Conservation (phyloP, 129 eudicot species). For the Chrysanthemum lavandulifolium region DNA sequence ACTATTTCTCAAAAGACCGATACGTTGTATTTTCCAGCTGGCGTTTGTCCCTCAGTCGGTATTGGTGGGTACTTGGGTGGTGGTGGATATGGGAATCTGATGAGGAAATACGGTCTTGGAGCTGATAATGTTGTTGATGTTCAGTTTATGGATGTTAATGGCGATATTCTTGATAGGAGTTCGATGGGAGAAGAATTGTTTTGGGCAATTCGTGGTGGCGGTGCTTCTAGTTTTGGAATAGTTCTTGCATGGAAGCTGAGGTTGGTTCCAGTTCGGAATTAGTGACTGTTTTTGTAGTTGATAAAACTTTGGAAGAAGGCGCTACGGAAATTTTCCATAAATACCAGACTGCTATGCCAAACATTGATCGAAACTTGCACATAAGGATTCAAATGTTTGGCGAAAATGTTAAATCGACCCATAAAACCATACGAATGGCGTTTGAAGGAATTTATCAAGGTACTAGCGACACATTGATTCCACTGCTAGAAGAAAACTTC, state of each 20-base stretch:
- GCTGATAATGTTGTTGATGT: background rate
- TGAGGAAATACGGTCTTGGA: background rate
- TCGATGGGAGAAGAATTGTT: constrained; percentile 3
- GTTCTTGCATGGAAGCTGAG: constrained; percentile 19
- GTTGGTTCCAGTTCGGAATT: background rate
- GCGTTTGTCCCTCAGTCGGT: background rate
- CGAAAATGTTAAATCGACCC: background rate
- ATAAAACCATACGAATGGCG: constrained; percentile 6
- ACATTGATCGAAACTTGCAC: constrained; percentile 20
- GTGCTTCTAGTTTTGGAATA: constrained; percentile 15
- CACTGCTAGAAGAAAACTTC: constrained; percentile 20
- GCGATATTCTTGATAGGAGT: background rate
- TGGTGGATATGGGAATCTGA: background rate
- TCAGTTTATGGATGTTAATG: background rate
- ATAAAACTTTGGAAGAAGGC: constrained; percentile 5
- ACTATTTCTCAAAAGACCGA: background rate
- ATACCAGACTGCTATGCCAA: constrained; percentile 30
- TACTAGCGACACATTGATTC: constrained; percentile 14
- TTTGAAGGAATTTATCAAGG: constrained; percentile 37
- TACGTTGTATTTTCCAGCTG: background rate
- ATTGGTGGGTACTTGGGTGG: background rate
- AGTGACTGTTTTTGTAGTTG: background rate
- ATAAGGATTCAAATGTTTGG: constrained; percentile 16
- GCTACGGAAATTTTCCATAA: constrained; percentile 23
- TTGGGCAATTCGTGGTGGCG: constrained; percentile 11